phyloP scores from a whole-genome alignment of 768 basidiomycete genomes.

The Boletales sp. region DNA sequence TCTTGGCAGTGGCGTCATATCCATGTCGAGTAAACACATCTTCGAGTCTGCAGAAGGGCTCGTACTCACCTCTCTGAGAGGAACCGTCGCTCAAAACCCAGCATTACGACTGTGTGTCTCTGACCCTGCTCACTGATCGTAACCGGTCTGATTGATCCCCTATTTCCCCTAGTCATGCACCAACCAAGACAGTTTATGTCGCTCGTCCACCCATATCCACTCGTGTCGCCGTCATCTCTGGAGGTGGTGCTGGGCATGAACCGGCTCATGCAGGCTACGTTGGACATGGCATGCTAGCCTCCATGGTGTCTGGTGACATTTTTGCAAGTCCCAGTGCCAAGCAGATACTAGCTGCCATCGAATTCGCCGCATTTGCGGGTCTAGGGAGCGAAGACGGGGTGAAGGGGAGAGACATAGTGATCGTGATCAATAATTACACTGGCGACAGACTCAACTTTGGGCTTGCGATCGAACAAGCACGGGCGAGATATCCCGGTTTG shows the following conservation, averaged over 20 bases:
- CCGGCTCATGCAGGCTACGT: constrained; percentile 58
- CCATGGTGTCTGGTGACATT: constrained; percentile 57
- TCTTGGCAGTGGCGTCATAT: not conserved
- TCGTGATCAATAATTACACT: constrained; percentile 37
- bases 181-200: constrained; percentile 37
- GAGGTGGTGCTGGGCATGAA: constrained; percentile 57
- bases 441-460: constrained; percentile 60
- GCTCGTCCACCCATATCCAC: constrained; percentile 13
- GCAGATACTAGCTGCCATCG: constrained; percentile 49
- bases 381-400: constrained; percentile 9
- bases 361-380: constrained; percentile 39
- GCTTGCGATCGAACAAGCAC: constrained; percentile 51
- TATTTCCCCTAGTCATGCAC: constrained; percentile 27
- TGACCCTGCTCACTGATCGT: not conserved
- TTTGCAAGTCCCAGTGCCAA: constrained; percentile 62
- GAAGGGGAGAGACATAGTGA: constrained; percentile 22
- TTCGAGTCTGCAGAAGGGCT: constrained; percentile 40
- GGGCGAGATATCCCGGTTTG: constrained; percentile 29
- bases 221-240: constrained; percentile 42
- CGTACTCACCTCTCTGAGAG: constrained; percentile 41
- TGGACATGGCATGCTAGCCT: constrained; percentile 52
- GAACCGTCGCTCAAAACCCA: constrained; percentile 41
- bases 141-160: not conserved
- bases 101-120: constrained; percentile 35
- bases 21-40: constrained; percentile 43